phyloP scores from a whole-genome alignment of 306 rosid genomes.

The Casuarina glauca region DNA sequence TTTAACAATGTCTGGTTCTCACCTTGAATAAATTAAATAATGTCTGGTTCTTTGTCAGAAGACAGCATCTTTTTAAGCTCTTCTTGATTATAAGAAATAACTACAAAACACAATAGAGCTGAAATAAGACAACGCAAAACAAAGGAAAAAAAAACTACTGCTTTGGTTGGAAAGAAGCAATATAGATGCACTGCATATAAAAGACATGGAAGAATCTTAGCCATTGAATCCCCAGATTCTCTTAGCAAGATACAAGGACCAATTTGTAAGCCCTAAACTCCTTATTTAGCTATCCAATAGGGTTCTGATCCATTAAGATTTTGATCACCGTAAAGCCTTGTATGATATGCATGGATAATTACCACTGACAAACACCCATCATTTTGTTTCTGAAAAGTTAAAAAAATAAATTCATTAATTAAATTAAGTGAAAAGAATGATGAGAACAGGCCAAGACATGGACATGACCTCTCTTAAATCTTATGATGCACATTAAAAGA shows the following conservation, averaged over 20 bases:
- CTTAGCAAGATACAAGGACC: neutral
- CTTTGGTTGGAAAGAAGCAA: neutral
- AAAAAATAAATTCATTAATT: neutral
- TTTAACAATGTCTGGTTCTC: constrained; percentile 88
- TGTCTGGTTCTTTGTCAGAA: constrained; percentile 98
- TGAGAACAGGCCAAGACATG: too few species aligned
- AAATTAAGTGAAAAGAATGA: neutral
- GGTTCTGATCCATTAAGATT: neutral
- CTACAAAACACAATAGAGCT: constrained; percentile 47
- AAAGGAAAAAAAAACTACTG: neutral
- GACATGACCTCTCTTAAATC: neutral
- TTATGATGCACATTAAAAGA: neutral
- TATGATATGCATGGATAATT: neutral
- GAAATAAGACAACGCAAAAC: constrained; percentile 21
- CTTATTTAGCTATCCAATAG: neutral
- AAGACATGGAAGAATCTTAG: neutral
- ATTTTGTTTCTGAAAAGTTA: neutral
- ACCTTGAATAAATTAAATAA: constrained; percentile 53
- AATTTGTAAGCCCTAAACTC: neutral
- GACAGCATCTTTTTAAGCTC: constrained; percentile 96
- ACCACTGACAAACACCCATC: neutral
- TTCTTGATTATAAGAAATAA: constrained; percentile 97
- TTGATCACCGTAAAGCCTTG: neutral
- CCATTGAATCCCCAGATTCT: neutral
- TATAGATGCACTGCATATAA: neutral